A percentile compares a stretch with the other conserved stretches of the same genome.
phyloP scores from a whole-genome alignment of 305 asterid genomes.

The Fraxinus paxiana region DNA sequence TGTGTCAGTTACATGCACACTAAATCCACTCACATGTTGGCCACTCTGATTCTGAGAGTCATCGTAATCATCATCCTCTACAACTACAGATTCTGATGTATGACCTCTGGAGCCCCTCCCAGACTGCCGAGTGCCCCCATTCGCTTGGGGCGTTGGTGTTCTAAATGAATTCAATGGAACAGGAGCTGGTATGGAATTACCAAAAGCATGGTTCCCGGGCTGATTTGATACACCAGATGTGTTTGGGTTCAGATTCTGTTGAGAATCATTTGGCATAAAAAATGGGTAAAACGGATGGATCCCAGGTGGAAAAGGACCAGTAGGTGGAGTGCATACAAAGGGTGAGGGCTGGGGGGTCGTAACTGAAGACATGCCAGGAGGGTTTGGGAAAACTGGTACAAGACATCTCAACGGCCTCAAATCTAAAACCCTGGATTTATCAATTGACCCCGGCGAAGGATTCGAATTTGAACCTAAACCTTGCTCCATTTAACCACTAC shows the following conservation, averaged over 20 bases:
- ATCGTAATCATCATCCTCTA: slow-evolving; percentile 32
- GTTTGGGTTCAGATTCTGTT: slow-evolving; percentile 22
- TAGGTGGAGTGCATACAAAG: slow-evolving; percentile 76
- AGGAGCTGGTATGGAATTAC: slow-evolving; percentile 50
- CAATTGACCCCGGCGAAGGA: slow-evolving; percentile 42
- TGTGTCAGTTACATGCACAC: slow-evolving; percentile 32
- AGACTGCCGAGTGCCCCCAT: slow-evolving; percentile 43
- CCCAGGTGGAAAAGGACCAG: slow-evolving; percentile 84
- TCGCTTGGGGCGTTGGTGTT: slow-evolving; percentile 46
- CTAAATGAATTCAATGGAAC: slow-evolving; percentile 69
- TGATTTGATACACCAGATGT: slow-evolving; percentile 27
- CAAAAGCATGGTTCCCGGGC: slow-evolving; percentile 32
- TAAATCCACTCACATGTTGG: slow-evolving; percentile 37
- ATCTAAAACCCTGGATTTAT: slow-evolving; percentile 64
- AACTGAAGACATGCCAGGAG: slow-evolving; percentile 48
- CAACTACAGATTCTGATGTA: slow-evolving; percentile 22
- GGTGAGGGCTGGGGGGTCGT: slow-evolving; percentile 63
- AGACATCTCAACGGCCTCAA: slow-evolving; percentile 73
- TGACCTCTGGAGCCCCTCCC: slow-evolving; percentile 33
- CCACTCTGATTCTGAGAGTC: slow-evolving; percentile 36
- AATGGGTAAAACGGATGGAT: slow-evolving; percentile 75
- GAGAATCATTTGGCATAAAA: slow-evolving; percentile 34
- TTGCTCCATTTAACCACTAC: slow-evolving; percentile 55
- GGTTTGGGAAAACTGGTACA: slow-evolving; percentile 67
- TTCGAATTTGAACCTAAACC: slow-evolving; percentile 46